phyloP scores from a whole-genome alignment of 2,329 filamentous ascomycete genomes.

The Diplodia intermedia region DNA sequence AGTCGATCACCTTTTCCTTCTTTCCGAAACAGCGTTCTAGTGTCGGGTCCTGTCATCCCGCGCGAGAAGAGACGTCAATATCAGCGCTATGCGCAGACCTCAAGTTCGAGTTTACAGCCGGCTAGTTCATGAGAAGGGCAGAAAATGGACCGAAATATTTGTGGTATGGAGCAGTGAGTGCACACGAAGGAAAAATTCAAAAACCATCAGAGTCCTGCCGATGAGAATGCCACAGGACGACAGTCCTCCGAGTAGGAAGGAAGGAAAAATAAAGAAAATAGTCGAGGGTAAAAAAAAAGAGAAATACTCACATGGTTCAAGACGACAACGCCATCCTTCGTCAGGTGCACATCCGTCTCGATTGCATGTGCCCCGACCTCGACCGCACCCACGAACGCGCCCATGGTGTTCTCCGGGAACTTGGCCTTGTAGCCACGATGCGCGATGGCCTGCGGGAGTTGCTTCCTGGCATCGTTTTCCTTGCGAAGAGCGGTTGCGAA shows the following conservation, averaged over 20 bases:
- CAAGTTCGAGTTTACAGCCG: not conserved
- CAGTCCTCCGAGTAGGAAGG: not conserved
- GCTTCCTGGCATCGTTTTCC: slow-evolving; percentile 40
- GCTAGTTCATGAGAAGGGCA: not conserved
- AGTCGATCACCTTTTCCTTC: slow-evolving; percentile 75
- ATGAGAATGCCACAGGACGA: no score
- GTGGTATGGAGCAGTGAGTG: not conserved
- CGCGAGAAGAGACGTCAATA: not conserved
- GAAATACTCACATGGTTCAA: slow-evolving; percentile 66
- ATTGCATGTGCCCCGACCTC: slow-evolving; percentile 78
- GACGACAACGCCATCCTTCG: slow-evolving; percentile 82
- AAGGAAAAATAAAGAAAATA: not conserved
- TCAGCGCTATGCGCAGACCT: not conserved
- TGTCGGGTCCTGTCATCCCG: slow-evolving; percentile 61
- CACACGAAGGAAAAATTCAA: slow-evolving; percentile 37
- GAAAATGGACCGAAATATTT: no score
- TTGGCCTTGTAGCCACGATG: slow-evolving; percentile 80
- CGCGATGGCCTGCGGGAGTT: slow-evolving; percentile 73
- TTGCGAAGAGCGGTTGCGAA: slow-evolving; percentile 43
- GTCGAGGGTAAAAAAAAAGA: slow-evolving; percentile 50
- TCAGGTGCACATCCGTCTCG: slow-evolving; percentile 87
- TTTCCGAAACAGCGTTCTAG: slow-evolving; percentile 83
- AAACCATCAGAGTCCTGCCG: no score
- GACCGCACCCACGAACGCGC: slow-evolving; percentile 76
- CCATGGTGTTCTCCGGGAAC: slow-evolving; percentile 86